Base-by-base conservation (phyloP, 129 eudicot genomes). In the Escallonia herrerae region DNA sequence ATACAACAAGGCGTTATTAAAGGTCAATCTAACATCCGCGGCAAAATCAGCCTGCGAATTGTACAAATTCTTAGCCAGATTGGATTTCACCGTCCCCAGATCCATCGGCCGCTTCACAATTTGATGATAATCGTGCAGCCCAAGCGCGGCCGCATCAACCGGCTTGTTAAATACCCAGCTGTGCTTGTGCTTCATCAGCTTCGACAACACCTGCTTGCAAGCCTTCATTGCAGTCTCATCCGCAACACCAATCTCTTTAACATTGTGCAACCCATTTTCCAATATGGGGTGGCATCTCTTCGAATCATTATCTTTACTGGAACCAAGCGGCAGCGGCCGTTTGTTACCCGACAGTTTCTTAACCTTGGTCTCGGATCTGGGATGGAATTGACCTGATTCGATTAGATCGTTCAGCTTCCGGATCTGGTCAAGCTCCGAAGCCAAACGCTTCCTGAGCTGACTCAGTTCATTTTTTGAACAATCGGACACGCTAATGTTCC, bases 51-150 rank as follows among this genome's bases (percentile, higher is more conserved):
- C 48, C 0, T 88, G 88, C 11, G 79, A 56, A 4, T 55, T 10
- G 50, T 87, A 91, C 56, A 83, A 39, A 42, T 75, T 76, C 68
- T 72, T 79, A 0, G 69, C 71, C 8, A 91, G 69, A 71, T 87
- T 87, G 7, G 83, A 69, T 53, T 83, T 85, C 2, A 91, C 93
- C 12, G 97, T 87, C 2, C 97, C 97, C 40, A 91, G 81, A 91
- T 91, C 97, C 97, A 91, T 91, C 12, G 97, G 97, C 50, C 80
- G 59, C 75, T 84, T 87, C 10, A 91, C 78, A 68, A 91, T 85
- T 40, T 56, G 71, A 67, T 87, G 94, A 52, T 87, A 91, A 83
- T 91, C 97, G 49, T 87, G 90, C 74, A 91, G 87, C 66, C 94
- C 90, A 60, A 91, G 39, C 10, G 84, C 86, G 12, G 40, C 77